phyloP scores from a whole-genome alignment of 768 basidiomycete species.

The Boletus rubroflammeus region DNA sequence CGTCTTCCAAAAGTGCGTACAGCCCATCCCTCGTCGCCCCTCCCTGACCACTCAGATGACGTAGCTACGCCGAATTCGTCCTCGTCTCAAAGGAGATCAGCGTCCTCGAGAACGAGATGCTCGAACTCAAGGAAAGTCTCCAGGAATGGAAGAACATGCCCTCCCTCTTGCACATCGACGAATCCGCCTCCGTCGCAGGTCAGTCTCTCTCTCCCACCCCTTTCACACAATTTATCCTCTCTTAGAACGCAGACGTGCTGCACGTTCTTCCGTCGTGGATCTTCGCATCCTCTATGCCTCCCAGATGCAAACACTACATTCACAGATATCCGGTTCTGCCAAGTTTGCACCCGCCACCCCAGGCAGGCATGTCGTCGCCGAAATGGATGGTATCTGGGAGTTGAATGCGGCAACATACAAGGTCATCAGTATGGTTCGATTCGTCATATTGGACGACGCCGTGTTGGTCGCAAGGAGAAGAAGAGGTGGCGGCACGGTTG shows the following conservation, averaged over 20 bases:
- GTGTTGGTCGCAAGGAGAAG: constrained; percentile 83
- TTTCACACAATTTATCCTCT: constrained; percentile 4
- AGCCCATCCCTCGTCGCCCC: background rate
- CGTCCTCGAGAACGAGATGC: constrained; percentile 94
- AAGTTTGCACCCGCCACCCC: constrained; percentile 92
- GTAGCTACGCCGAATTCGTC: constrained; percentile 95
- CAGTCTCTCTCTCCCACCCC: constrained; percentile 25
- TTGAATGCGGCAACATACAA: constrained; percentile 96
- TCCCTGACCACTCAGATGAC: constrained; percentile 11
- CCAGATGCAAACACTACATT: constrained; percentile 88
- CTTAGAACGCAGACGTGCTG: constrained; percentile 52
- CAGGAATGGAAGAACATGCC: constrained; percentile 97
- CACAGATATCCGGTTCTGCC: constrained; percentile 89
- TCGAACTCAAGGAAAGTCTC: constrained; percentile 91
- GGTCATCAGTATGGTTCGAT: constrained; percentile 78
- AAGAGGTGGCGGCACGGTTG: constrained; percentile 38
- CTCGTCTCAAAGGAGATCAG: constrained; percentile 96
- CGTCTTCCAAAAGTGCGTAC: constrained; percentile 85
- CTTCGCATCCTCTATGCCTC: constrained; percentile 90
- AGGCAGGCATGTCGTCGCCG: constrained; percentile 86
- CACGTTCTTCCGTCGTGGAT: constrained; percentile 93
- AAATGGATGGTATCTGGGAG: constrained; percentile 77
- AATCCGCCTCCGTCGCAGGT: constrained; percentile 63
- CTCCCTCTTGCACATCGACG: constrained; percentile 85
- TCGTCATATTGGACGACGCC: constrained; percentile 89